These are phyloP conservation scores for Spiraea crenata DNA, from an alignment of 331 rosid genomes.

Conservation along the genomic window DNA sequence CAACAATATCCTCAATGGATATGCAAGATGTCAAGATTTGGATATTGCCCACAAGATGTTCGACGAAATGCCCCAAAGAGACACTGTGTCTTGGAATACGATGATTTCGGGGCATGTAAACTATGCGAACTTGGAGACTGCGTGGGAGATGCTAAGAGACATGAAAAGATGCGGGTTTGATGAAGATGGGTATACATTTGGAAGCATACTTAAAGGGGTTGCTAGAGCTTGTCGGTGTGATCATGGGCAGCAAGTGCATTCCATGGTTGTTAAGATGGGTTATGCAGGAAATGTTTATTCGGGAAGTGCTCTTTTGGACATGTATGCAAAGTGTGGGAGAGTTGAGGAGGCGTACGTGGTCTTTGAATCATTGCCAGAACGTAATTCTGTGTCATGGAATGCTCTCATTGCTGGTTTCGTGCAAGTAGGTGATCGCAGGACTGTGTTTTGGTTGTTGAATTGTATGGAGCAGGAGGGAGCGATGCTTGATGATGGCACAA, in stretches of 20 bases:
- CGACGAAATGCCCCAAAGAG: slow-evolving; percentile 59
- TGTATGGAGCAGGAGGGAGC: slow-evolving; percentile 58
- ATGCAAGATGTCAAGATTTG: slow-evolving; percentile 35
- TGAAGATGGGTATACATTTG: slow-evolving; percentile 60
- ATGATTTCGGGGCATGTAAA: slow-evolving; percentile 50
- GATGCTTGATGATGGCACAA: slow-evolving; percentile 60
- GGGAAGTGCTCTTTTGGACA: slow-evolving; percentile 74
- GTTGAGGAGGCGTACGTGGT: slow-evolving; percentile 55
- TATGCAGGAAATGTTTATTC: slow-evolving; percentile 42
- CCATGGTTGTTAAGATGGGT: slow-evolving; percentile 56
- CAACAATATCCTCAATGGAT: slow-evolving; percentile 54
- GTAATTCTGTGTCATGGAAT: slow-evolving; percentile 68
- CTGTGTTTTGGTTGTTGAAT: slow-evolving; percentile 45
- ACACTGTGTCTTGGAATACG: slow-evolving; percentile 79
- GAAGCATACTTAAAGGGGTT: slow-evolving; percentile 67
- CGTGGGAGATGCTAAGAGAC: slow-evolving; percentile 40
- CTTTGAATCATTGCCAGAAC: slow-evolving; percentile 43
- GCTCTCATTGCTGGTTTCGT: slow-evolving; percentile 64
- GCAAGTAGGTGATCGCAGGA: slow-evolving; percentile 39
- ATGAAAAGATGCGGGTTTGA: slow-evolving; percentile 50
- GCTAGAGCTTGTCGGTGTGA: slow-evolving; percentile 31
- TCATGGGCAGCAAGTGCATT: slow-evolving; percentile 65
- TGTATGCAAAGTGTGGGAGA: slow-evolving; percentile 83
- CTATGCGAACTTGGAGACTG: slow-evolving; percentile 28
- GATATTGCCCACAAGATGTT: slow-evolving; percentile 48